These are phyloP conservation scores for Blastocystis sp. DNA, from an alignment of 352 stramenopile genomes.

Conservation along the genomic window DNA sequence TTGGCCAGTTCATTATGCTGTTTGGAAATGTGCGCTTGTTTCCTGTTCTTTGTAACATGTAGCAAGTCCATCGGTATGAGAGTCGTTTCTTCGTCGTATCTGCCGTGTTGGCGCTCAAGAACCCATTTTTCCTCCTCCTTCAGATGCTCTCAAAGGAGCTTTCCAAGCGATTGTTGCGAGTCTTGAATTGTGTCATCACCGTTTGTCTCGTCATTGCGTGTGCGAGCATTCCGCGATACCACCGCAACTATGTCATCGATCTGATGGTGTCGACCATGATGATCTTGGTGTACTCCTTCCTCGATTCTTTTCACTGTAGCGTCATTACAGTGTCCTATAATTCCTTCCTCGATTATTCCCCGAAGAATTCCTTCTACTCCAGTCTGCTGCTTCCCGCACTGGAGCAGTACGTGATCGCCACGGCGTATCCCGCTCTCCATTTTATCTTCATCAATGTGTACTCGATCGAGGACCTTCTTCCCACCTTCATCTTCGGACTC, in stretches of 20 bases:
- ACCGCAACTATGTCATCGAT: background rate
- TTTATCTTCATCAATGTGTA: conserved; percentile 2
- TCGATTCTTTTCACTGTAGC: background rate
- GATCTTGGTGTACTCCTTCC: background rate
- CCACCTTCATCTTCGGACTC: background rate
- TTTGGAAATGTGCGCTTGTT: conserved; percentile 22
- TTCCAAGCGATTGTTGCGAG: background rate
- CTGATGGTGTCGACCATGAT: conserved; percentile 1
- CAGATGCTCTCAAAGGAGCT: background rate
- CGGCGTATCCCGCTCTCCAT: background rate
- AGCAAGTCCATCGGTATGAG: conserved; percentile 21
- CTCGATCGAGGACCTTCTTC: background rate
- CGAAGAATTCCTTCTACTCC: background rate
- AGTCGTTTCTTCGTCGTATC: background rate
- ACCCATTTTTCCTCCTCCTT: background rate
- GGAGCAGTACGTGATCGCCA: background rate
- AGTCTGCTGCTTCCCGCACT: background rate
- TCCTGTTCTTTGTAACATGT: background rate
- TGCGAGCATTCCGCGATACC: background rate
- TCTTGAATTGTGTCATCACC: background rate
- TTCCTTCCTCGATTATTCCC: background rate
- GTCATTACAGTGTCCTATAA: background rate
- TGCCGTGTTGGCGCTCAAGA: background rate
- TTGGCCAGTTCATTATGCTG: conserved; percentile 39
- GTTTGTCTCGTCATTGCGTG: background rate